phyloP scores from a whole-genome alignment of 495 filamentous ascomycete species.

The Trypethelium eluteriae region DNA sequence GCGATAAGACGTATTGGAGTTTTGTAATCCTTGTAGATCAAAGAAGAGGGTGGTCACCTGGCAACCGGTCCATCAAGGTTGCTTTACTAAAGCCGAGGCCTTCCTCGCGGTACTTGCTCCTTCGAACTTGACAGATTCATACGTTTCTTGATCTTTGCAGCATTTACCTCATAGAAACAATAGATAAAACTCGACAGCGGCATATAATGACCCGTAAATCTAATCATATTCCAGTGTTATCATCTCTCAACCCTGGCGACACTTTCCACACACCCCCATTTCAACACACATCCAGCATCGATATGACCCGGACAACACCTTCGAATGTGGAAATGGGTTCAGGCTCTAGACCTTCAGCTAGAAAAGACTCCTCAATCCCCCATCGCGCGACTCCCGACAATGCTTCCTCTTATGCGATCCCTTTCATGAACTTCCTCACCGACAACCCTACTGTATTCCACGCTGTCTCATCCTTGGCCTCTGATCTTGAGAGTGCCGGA shows the following conservation, averaged over 20 bases:
- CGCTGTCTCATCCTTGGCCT: constrained; percentile 65
- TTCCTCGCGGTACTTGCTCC: not conserved
- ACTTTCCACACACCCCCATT: not conserved
- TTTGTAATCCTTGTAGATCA: not conserved
- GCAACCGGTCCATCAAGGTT: not conserved
- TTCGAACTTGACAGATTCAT: too few relatives aligned
- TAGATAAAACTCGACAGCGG: not conserved
- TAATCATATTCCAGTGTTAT: not conserved
- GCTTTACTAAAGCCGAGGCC: not conserved
- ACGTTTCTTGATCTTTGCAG: too few relatives aligned
- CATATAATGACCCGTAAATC: not conserved
- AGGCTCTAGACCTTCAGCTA: not conserved
- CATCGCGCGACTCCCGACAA: not conserved
- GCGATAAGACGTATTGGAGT: not conserved
- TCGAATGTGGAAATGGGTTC: not conserved
- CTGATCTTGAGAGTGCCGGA: constrained; percentile 59
- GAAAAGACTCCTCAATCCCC: not conserved
- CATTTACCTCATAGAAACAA: not conserved
- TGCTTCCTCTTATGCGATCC: constrained; percentile 53
- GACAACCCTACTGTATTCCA: constrained; percentile 91
- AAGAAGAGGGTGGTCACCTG: not conserved
- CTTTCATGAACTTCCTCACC: constrained; percentile 82
- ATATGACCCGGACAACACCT: not conserved
- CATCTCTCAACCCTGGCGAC: not conserved
- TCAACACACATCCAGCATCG: not conserved